Evolutionary conservation across 306 rosid species (phyloP).

Genomic region (Canavalia gladiata): DNA sequence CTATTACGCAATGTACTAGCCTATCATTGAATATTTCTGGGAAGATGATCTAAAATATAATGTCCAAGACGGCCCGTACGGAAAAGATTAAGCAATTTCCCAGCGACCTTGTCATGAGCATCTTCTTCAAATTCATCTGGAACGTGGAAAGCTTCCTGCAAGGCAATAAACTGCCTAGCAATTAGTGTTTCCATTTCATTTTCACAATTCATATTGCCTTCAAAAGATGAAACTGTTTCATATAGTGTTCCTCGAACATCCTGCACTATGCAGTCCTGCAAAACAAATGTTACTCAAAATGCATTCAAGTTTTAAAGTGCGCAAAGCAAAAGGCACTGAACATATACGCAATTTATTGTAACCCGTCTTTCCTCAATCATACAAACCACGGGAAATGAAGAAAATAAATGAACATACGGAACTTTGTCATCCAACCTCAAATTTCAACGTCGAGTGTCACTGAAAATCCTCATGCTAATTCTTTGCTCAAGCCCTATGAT

Average conservation of each 20-base stretch:
- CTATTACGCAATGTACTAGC: not conserved
- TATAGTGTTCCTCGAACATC: constrained; percentile 67
- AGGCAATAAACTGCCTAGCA: constrained; percentile 57
- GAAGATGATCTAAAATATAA: constrained; percentile 69
- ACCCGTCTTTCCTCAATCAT: constrained; percentile 10
- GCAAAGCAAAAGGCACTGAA: not conserved
- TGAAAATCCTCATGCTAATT: constrained; percentile 17
- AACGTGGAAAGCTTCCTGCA: constrained; percentile 66
- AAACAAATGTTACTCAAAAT: constrained; percentile 3
- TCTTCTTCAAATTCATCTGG: constrained; percentile 52
- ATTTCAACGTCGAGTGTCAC: constrained; percentile 12
- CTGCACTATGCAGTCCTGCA: constrained; percentile 72
- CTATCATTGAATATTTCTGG: constrained; percentile 31
- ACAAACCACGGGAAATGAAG: constrained; percentile 17
- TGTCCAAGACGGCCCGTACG: constrained; percentile 88
- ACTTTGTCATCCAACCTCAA: not conserved
- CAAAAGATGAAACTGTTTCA: constrained; percentile 62
- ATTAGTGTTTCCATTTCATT: constrained; percentile 60
- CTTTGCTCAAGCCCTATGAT: not conserved
- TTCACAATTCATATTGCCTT: constrained; percentile 59
- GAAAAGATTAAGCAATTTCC: constrained; percentile 76
- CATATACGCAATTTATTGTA: not conserved
- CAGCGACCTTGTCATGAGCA: constrained; percentile 60
- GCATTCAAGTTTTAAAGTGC: not conserved
- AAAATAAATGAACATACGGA: not conserved